A percentile compares a stretch with the other conserved stretches of the same genome.
Conservation (phyloP, 768 basidiomycete genomes). For the Tulasnella sp. region DNA sequence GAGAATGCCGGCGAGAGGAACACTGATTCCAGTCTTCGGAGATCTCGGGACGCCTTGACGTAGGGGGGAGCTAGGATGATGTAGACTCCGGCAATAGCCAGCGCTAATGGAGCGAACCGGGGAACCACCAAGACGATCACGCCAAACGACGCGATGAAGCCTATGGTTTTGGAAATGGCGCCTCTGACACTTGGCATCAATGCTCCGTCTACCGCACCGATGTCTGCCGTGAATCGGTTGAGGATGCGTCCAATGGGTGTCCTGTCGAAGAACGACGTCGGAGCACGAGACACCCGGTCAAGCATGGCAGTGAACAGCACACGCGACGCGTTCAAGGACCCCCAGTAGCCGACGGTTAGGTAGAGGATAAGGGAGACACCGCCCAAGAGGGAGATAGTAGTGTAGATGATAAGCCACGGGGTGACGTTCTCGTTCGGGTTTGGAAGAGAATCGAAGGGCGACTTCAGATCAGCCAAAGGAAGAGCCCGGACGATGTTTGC, state of each 20-base stretch:
- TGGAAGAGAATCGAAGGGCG: constrained; percentile 29
- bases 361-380: constrained; percentile 42
- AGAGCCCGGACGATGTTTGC: neutral
- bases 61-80: constrained; percentile 50
- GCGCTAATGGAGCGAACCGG: constrained; percentile 50
- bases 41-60: constrained; percentile 50
- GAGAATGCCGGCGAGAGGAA: constrained; percentile 62
- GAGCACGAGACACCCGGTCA: constrained; percentile 45
- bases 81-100: constrained; percentile 60
- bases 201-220: constrained; percentile 59
- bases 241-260: constrained; percentile 69
- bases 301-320: constrained; percentile 44
- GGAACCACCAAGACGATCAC: constrained; percentile 56
- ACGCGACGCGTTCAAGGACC: constrained; percentile 51
- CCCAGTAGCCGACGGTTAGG: constrained; percentile 54
- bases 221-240: constrained; percentile 69
- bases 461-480: neutral
- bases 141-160: constrained; percentile 50
- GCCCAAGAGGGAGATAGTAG: constrained; percentile 48
- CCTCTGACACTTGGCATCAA: constrained; percentile 44
- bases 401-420: constrained; percentile 56
- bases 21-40: constrained; percentile 53
- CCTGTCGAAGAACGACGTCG: constrained; percentile 58
- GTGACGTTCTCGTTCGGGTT: constrained; percentile 46
- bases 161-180: constrained; percentile 46